Percentiles rank a stretch among this genome's conserved stretches.
Conservation (phyloP, 257 asterid species). For the Phtheirospermum japonicum region DNA sequence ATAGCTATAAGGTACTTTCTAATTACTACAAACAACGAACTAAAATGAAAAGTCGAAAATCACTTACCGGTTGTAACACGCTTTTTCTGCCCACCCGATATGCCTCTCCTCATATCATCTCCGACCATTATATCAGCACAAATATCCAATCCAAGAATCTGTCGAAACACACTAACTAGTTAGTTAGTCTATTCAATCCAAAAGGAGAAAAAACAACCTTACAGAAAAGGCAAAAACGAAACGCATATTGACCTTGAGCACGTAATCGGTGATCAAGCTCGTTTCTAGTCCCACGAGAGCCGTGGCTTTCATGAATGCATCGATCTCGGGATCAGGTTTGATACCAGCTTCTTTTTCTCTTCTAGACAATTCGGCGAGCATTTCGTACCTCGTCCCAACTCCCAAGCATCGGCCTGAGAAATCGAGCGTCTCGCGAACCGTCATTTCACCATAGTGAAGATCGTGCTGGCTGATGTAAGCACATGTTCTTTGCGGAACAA, state of each 20-base stretch:
- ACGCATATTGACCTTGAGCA: constrained; percentile 61
- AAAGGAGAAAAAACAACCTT: too few species aligned
- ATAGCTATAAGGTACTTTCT: not conserved
- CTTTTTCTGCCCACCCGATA: constrained; percentile 93
- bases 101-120: constrained; percentile 91
- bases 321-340: constrained; percentile 46
- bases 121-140: constrained; percentile 93
- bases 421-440: constrained; percentile 87
- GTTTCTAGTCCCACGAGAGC: constrained; percentile 73
- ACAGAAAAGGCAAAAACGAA: not conserved
- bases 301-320: constrained; percentile 66
- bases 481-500: constrained; percentile 81
- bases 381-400: constrained; percentile 78
- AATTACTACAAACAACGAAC: too few species aligned
- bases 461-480: constrained; percentile 91
- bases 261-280: constrained; percentile 79
- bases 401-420: constrained; percentile 92
- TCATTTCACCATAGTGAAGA: constrained; percentile 92
- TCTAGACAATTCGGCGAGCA: constrained; percentile 45
- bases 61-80: constrained; percentile 79
- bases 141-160: constrained; percentile 89
- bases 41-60: not conserved
- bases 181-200: too few species aligned
- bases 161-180: constrained; percentile 8
- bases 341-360: constrained; percentile 45